These are phyloP conservation scores for Westerdykella ornata DNA, from an alignment of 2,329 filamentous ascomycete genomes.

Conservation along the genomic window DNA sequence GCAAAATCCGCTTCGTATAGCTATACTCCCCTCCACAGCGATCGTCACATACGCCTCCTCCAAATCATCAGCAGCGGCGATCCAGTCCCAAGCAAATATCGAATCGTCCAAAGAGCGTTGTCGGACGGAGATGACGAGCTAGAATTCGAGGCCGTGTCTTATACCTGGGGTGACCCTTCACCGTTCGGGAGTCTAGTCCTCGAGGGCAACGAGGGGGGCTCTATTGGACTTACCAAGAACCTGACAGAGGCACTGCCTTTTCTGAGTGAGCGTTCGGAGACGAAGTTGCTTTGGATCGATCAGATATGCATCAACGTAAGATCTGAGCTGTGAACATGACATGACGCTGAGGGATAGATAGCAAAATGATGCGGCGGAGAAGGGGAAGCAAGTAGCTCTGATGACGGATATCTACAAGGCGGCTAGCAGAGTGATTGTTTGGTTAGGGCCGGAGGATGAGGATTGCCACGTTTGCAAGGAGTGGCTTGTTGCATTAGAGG, in stretches of 20 bases:
- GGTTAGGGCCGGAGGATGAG: constrained; percentile 12
- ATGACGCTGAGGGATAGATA: background rate
- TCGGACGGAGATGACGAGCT: constrained; percentile 1
- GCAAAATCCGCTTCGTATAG: background rate
- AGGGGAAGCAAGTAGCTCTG: constrained; percentile 28
- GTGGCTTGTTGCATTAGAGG: constrained; percentile 4
- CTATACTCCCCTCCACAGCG: constrained; percentile 2
- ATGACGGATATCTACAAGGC: constrained; percentile 32
- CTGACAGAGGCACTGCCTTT: constrained; percentile 16
- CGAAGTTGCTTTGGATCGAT: constrained; percentile 24
- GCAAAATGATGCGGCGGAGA: constrained; percentile 25
- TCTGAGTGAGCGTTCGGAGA: constrained; percentile 4
- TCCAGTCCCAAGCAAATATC: constrained; percentile 1
- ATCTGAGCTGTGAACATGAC: background rate
- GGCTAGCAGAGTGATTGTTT: constrained; percentile 13
- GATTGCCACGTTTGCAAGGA: background rate
- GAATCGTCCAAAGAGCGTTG: constrained; percentile 8
- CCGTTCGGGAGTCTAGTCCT: constrained; percentile 7
- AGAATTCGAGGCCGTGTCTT: constrained; percentile 15
- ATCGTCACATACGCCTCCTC: constrained; percentile 2
- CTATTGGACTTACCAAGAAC: constrained; percentile 17
- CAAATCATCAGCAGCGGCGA: background rate
- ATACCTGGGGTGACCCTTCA: constrained; percentile 13
- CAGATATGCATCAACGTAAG: constrained; percentile 25
- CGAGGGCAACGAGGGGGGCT: background rate